Conservation (phyloP, 2,329 filamentous ascomycete genomes). For the Colletotrichum kahawae region DNA sequence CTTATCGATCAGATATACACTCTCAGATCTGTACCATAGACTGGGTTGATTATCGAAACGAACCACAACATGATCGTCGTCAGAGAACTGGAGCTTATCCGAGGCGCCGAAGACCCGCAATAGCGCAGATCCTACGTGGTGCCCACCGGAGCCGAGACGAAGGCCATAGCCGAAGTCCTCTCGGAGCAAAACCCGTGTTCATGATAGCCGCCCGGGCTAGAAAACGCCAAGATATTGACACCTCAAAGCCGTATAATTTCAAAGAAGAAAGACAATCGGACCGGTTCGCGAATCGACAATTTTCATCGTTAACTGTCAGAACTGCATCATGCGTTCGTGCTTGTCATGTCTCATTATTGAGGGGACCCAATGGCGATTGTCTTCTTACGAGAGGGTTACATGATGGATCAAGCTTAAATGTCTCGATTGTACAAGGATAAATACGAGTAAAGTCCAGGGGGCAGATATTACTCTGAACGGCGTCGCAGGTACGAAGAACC, state of each 20-base stretch:
- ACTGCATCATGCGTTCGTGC: background rate
- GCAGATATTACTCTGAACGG: background rate
- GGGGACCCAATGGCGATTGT: background rate
- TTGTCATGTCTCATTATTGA: background rate
- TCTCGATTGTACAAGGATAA: background rate
- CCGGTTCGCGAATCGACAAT: background rate
- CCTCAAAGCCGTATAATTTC: too few species aligned
- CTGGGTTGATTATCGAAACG: background rate
- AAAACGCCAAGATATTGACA: background rate
- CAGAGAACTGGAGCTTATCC: background rate
- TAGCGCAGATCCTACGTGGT: background rate
- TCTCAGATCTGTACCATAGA: background rate
- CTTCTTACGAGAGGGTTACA: background rate
- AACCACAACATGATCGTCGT: background rate
- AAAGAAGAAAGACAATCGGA: background rate
- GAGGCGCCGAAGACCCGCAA: background rate
- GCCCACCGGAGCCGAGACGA: background rate
- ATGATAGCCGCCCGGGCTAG: background rate
- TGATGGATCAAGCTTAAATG: background rate
- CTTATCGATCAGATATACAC: background rate
- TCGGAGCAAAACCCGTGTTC: background rate
- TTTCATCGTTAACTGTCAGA: background rate
- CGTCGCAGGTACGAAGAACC: background rate
- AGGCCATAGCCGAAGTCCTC: background rate
- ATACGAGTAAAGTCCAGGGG: background rate